These are phyloP conservation scores for Haplosporangium sp. DNA, from an alignment of 371 early-diverging fungal species.

Conservation along the genomic window DNA sequence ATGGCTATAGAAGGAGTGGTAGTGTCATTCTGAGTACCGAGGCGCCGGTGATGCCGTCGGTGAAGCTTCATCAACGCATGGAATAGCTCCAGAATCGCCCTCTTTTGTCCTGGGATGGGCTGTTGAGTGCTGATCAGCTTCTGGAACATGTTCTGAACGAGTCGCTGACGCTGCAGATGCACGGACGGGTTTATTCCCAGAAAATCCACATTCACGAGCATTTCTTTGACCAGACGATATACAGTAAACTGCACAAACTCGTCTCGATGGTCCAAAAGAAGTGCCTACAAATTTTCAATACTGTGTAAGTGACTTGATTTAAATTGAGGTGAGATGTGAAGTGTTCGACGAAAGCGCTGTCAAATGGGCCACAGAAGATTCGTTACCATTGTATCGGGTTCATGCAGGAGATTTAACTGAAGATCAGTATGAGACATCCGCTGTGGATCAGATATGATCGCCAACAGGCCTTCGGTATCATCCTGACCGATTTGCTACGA, in stretches of 20 bases:
- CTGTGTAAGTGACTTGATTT: too few relatives aligned
- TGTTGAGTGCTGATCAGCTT: not conserved
- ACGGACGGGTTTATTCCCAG: not conserved
- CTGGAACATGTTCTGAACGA: slow-evolving; percentile 5
- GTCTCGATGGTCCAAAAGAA: slow-evolving; percentile 7
- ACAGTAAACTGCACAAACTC: slow-evolving; percentile 17
- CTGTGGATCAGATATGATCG: slow-evolving; percentile 8
- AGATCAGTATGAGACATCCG: not conserved
- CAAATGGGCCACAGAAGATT: not conserved
- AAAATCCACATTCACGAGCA: not conserved
- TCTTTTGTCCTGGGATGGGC: not conserved
- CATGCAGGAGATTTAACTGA: not conserved
- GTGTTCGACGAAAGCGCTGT: not conserved
- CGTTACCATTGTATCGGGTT: slow-evolving; percentile 11
- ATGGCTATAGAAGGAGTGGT: too few relatives aligned
- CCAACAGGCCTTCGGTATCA: not conserved
- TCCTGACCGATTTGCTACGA: not conserved
- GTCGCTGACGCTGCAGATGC: not conserved
- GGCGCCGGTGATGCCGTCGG: slow-evolving; percentile 22
- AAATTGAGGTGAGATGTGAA: too few relatives aligned
- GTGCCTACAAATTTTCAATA: slow-evolving; percentile 5
- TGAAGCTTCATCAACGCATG: slow-evolving; percentile 37
- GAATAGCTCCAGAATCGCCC: slow-evolving; percentile 27
- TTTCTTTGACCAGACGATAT: slow-evolving; percentile 10
- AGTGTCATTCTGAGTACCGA: not conserved